Evolutionary conservation across 306 rosid species (phyloP).

Genomic region (Quercus variabilis): DNA sequence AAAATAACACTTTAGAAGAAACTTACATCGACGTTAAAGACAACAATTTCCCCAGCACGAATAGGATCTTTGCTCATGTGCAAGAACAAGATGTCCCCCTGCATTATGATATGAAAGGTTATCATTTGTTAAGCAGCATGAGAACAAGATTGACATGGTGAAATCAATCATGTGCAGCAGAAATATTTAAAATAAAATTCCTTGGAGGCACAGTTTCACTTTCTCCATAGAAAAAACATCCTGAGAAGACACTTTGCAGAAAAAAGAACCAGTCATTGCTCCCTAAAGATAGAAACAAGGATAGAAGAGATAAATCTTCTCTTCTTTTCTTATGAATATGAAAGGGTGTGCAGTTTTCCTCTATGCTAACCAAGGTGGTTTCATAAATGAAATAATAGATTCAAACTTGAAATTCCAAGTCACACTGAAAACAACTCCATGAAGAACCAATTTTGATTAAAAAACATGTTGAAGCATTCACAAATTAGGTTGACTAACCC

Average conservation of each 20-base stretch:
- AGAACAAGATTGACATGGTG: background rate
- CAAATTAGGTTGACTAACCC: constrained; percentile 38
- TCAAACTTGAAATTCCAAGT: constrained; percentile 1
- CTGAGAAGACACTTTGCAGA: background rate
- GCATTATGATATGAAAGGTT: constrained; percentile 5
- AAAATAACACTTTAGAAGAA: background rate
- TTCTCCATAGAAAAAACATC: background rate
- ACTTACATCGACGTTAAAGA: constrained; percentile 86
- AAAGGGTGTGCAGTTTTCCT: constrained; percentile 7
- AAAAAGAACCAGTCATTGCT: background rate
- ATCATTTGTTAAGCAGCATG: constrained; percentile 12
- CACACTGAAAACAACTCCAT: background rate
- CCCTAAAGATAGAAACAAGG: background rate
- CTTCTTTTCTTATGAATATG: background rate
- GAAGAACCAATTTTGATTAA: background rate
- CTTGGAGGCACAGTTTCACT: background rate
- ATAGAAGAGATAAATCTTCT: background rate
- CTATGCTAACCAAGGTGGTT: background rate
- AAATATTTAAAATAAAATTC: background rate
- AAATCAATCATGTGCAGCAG: background rate
- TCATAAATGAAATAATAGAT: background rate
- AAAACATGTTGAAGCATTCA: constrained; percentile 5
- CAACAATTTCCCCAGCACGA: constrained; percentile 97
- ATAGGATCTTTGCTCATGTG: constrained; percentile 93
- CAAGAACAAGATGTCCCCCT: constrained; percentile 94